These are phyloP conservation scores for Xanthoparmelia taractica DNA, from an alignment of 495 filamentous ascomycete species.

Conservation along the genomic window DNA sequence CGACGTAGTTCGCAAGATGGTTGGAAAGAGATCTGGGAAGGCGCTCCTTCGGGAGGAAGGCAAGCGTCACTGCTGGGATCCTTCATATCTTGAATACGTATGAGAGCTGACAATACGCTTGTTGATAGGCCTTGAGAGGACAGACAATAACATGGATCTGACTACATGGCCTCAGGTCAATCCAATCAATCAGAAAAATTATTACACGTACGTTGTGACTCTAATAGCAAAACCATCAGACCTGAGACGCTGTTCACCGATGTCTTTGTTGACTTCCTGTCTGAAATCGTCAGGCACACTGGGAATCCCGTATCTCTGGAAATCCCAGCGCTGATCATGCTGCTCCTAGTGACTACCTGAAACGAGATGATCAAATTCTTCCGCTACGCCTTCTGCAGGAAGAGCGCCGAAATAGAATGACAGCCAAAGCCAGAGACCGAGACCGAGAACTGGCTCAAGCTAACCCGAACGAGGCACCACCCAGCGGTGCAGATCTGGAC, in stretches of 20 bases:
- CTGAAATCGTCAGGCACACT: background rate
- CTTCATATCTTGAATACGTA: background rate
- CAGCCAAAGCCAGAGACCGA: constrained; percentile 73
- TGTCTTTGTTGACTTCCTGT: background rate
- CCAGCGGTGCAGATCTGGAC: constrained; percentile 46
- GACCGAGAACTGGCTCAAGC: constrained; percentile 75
- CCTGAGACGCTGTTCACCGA: background rate
- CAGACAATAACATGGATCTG: constrained; percentile 94
- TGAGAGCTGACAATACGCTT: constrained; percentile 3
- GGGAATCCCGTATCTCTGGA: background rate
- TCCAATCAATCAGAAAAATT: constrained; percentile 98
- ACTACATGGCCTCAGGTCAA: constrained; percentile 87
- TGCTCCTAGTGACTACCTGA: constrained; percentile 75
- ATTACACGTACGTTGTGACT: constrained; percentile 74
- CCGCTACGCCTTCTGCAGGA: constrained; percentile 80
- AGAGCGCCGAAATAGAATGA: constrained; percentile 67
- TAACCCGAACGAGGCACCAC: constrained; percentile 39
- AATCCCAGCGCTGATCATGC: background rate
- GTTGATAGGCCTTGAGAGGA: constrained; percentile 72
- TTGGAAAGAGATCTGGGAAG: constrained; percentile 58
- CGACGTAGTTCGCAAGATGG: constrained; percentile 37
- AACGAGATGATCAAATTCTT: constrained; percentile 92
- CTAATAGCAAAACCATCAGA: background rate
- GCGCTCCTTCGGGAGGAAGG: constrained; percentile 58
- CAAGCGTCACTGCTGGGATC: constrained; percentile 25